Percentiles rank a stretch among this genome's conserved stretches.
phyloP scores from a whole-genome alignment of 192 early-diverging fungal genomes.

The Diversispora eburnea region DNA sequence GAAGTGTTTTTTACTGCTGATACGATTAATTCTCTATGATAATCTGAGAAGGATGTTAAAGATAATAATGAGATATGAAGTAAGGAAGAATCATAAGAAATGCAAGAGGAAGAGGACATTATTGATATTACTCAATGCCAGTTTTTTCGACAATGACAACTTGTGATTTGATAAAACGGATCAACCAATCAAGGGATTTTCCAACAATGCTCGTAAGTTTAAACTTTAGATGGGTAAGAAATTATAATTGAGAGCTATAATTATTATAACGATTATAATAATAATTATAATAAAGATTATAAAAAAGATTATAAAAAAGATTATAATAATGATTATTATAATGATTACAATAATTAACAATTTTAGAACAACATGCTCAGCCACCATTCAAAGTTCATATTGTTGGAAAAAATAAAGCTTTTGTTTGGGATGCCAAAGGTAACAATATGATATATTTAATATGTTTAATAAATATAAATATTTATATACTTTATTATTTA shows the following conservation, averaged over 20 bases:
- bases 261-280: too few relatives aligned
- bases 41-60: neutral
- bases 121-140: neutral
- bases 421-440: constrained; percentile 24
- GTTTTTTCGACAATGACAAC: too few relatives aligned
- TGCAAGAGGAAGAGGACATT: neutral
- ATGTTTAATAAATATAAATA: neutral
- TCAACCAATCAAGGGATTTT: too few relatives aligned
- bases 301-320: too few relatives aligned
- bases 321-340: too few relatives aligned
- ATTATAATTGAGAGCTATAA: too few relatives aligned
- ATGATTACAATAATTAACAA: too few relatives aligned
- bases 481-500: neutral
- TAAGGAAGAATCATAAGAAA: constrained; percentile 9
- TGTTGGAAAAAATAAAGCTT: neutral
- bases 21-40: constrained; percentile 10
- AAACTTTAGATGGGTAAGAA: too few relatives aligned
- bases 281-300: too few relatives aligned
- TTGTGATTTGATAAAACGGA: too few relatives aligned
- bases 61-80: constrained; percentile 15
- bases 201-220: too few relatives aligned
- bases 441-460: too few relatives aligned
- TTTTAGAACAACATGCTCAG: neutral
- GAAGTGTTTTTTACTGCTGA: neutral
- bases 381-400: constrained; percentile 18